Conservation (phyloP, 495 filamentous ascomycete genomes). For the Annulohypoxylon nitens region DNA sequence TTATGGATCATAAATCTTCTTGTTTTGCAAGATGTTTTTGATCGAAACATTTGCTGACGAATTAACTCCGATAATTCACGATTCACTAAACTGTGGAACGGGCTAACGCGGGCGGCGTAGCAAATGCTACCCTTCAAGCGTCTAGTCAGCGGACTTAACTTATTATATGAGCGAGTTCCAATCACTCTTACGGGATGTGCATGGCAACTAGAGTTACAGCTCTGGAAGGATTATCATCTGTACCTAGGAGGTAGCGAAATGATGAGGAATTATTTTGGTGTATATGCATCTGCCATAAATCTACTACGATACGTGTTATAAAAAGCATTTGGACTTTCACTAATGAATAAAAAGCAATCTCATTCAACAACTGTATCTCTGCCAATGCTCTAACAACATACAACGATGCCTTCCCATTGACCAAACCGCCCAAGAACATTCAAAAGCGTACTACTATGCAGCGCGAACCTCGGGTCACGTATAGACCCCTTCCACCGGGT, state of each 20-base stretch:
- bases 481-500: constrained; percentile 23
- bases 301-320: not conserved
- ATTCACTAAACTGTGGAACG: not conserved
- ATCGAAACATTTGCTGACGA: not conserved
- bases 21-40: not conserved
- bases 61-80: not conserved
- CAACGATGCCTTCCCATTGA: constrained; percentile 35
- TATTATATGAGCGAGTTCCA: not conserved
- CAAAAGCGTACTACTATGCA: constrained; percentile 33
- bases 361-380: constrained; percentile 43
- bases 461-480: constrained; percentile 26
- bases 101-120: not conserved
- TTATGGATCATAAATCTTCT: not conserved
- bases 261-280: not conserved
- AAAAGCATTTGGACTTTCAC: not conserved
- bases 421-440: constrained; percentile 43
- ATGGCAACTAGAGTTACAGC: not conserved
- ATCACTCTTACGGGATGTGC: not conserved
- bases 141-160: not conserved
- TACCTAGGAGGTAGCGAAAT: not conserved
- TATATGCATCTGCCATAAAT: not conserved
- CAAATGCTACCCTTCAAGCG: not conserved
- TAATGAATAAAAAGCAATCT: constrained; percentile 36
- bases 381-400: constrained; percentile 43
- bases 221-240: not conserved